A percentile compares a stretch with the other conserved stretches of the same genome.
These are phyloP conservation scores for Stereum hirsutum DNA, from an alignment of 1,284 basidiomycete species.

Conservation along the genomic window DNA sequence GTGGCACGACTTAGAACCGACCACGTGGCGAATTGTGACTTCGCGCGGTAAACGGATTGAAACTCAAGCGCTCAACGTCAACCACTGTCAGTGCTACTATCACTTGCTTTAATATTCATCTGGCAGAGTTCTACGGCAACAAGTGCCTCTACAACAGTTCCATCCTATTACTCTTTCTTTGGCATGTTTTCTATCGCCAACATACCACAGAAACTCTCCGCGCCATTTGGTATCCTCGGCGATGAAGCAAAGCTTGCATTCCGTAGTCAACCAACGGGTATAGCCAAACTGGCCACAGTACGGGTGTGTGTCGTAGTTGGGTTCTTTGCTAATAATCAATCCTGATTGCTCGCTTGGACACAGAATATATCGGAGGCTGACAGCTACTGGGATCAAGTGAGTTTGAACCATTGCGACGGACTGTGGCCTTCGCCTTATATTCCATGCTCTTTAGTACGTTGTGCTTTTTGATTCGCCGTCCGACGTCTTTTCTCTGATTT, in stretches of 20 bases:
- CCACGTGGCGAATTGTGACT: too few species aligned
- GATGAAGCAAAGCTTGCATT: conserved; percentile 88
- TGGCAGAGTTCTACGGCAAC: too few species aligned
- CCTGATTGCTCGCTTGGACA: conserved; percentile 9
- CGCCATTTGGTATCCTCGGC: conserved; percentile 73
- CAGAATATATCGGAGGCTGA: conserved; percentile 71
- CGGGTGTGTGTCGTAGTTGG: conserved; percentile 41
- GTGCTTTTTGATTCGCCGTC: conserved; percentile 78
- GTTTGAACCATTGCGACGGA: conserved; percentile 14
- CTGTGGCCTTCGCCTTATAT: too few species aligned
- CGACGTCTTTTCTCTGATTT: conserved; percentile 83
- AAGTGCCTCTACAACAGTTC: background rate
- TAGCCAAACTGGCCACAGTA: conserved; percentile 61
- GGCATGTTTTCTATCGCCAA: conserved; percentile 40
- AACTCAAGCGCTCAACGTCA: too few species aligned
- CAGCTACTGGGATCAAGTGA: conserved; percentile 78
- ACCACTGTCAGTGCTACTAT: too few species aligned
- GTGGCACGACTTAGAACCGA: too few species aligned
- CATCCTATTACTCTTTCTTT: background rate
- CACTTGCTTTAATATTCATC: too few species aligned
- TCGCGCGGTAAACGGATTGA: too few species aligned
- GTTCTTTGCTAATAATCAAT: background rate
- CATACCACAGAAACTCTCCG: conserved; percentile 59
- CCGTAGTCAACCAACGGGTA: conserved; percentile 70
- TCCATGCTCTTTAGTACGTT: too few species aligned